phyloP scores from a whole-genome alignment of 2,329 filamentous ascomycete species.

The Kalaharituber pfeilii region DNA sequence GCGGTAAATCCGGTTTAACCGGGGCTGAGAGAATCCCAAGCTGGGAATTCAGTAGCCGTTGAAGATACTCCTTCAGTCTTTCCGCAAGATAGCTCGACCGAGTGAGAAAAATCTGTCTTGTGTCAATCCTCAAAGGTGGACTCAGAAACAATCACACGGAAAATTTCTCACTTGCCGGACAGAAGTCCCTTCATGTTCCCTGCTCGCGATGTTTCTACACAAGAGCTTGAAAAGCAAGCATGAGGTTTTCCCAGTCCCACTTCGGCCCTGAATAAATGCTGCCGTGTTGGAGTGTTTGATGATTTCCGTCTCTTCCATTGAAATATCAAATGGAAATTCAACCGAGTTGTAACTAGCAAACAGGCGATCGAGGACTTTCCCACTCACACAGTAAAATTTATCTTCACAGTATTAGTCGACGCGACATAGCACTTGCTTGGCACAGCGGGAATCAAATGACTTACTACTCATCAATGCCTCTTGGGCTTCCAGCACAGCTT shows the following conservation, averaged over 20 bases:
- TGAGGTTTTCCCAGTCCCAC: constrained; percentile 26
- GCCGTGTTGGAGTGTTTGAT: constrained; percentile 21
- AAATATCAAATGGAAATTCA: constrained; percentile 24
- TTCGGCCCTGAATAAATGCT: constrained; percentile 24
- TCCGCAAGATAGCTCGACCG: constrained; percentile 20
- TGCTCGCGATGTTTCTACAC: constrained; percentile 16
- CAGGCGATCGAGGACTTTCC: background rate
- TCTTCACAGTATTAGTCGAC: background rate
- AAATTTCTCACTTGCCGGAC: background rate
- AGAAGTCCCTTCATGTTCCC: background rate
- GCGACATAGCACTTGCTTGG: background rate
- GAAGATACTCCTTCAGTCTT: constrained; percentile 19
- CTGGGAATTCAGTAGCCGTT: constrained; percentile 18
- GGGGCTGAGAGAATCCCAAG: background rate
- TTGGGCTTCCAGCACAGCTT: background rate
- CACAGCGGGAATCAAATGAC: background rate
- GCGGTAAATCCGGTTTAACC: background rate
- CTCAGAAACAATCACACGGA: background rate
- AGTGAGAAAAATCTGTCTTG: constrained; percentile 22
- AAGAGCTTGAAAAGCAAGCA: constrained; percentile 25
- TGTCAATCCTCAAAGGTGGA: background rate
- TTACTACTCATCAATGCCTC: background rate
- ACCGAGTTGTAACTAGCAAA: background rate
- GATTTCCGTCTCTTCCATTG: constrained; percentile 19
- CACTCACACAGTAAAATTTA: background rate